Evolutionary conservation across 2,329 filamentous ascomycete species (phyloP).

Genomic region (Trichoderma gracile): DNA sequence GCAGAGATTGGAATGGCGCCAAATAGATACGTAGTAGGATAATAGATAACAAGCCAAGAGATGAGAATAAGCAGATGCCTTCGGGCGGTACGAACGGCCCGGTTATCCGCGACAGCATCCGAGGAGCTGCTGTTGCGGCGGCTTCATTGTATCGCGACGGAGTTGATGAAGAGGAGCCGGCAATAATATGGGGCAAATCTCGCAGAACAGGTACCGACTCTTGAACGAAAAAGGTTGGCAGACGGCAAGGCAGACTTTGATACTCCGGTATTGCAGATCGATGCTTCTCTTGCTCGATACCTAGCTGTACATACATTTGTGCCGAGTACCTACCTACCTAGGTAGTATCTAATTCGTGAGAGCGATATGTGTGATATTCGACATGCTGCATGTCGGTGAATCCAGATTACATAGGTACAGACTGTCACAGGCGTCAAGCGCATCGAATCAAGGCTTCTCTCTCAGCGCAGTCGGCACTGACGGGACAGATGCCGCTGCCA

Average conservation of each 20-base stretch:
- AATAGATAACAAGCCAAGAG: no score
- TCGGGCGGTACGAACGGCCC: no score
- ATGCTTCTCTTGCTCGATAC: neutral
- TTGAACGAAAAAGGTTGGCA: neutral
- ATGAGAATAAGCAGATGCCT: no score
- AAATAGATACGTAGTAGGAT: no score
- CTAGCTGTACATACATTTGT: neutral
- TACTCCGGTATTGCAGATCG: neutral
- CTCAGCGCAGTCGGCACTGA: neutral
- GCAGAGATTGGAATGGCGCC: no score
- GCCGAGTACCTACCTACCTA: neutral
- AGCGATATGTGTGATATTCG: neutral
- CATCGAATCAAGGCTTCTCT: neutral
- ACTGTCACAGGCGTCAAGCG: no score
- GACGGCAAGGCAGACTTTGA: conserved; percentile 3
- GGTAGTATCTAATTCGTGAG: no score
- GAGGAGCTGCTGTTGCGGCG: no score
- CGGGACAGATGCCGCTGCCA: neutral
- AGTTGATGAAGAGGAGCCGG: neutral
- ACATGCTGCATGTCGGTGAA: neutral
- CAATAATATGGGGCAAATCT: conserved; percentile 17
- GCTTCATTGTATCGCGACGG: neutral
- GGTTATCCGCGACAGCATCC: no score
- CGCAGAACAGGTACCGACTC: neutral
- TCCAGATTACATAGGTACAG: neutral